These are phyloP conservation scores for Euptelea pleiosperma DNA, from an alignment of 164 flowering plant species.

Conservation along the genomic window DNA sequence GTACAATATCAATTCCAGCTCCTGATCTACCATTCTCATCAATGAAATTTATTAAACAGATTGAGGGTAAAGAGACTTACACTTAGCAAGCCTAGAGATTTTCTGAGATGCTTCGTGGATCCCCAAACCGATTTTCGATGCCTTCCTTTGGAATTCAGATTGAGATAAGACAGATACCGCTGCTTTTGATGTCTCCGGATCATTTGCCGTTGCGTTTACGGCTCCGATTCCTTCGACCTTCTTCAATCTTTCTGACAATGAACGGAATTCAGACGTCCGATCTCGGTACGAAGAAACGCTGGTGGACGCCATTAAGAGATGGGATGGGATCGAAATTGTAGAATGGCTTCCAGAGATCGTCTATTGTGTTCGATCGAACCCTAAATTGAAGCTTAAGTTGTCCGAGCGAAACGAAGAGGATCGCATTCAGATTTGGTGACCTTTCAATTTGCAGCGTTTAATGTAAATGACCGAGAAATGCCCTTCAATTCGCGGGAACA, in stretches of 20 bases:
- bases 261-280: slow-evolving; percentile 81
- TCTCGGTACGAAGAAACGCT: slow-evolving; percentile 51
- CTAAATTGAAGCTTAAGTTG: no score
- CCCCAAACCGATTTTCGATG: slow-evolving; percentile 65
- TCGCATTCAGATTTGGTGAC: no score
- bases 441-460: no score
- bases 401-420: no score
- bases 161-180: slow-evolving; percentile 26
- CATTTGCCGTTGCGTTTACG: slow-evolving; percentile 18
- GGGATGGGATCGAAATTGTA: no score
- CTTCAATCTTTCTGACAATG: slow-evolving; percentile 53
- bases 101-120: slow-evolving; percentile 66
- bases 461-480: no score
- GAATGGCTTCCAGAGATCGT: no score
- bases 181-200: slow-evolving; percentile 21
- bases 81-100: slow-evolving; percentile 58
- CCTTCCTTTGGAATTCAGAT: slow-evolving; percentile 74
- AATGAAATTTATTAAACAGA: no score
- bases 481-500: no score
- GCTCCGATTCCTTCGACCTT: slow-evolving; percentile 41
- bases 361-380: no score
- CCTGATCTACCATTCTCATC: no score
- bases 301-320: slow-evolving; percentile 35
- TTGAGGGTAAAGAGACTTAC: slow-evolving; percentile 30
- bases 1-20: no score